Evolutionary conservation across 1,284 basidiomycete genomes (phyloP), one percentile per base, ranked within the genome.

Genomic region (Apiotrichum domesticum): DNA sequence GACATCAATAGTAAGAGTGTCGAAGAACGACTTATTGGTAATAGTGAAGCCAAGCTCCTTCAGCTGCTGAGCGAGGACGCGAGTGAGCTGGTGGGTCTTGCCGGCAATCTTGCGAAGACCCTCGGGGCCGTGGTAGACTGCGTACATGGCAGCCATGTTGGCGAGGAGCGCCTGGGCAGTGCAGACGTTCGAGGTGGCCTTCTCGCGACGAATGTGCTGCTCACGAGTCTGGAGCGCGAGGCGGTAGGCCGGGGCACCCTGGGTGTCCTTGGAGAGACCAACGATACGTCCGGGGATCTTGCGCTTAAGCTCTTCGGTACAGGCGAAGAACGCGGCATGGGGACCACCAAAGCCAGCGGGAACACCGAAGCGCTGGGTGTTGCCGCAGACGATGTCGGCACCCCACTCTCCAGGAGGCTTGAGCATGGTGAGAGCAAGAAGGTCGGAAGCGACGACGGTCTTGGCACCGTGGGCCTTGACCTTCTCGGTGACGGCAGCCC

Each of bases 381-480:
- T 98, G 45, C 95, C 95, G 53, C 95, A 80, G 3, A 93, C 94
- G 63, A 98, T 87, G 75, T 98, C 95, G 39, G 93, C 94, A 50
- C 95, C 95, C 91, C 95, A 98, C 80, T 98, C 95, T 57, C 95
- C 95, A 10, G 95, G 95, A 32, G 95, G 91, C 71, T 90, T 92
- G 66, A 98, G 82, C 82, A 93, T 84, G 7, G 94, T 93, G 69
- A 98, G 80, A 2, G 95, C 91, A 35, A 98, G 81, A 50, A 98
- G 83, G 77, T 98, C 95, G 11, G 91, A 91, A 10, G 92, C 92
- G 63, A 87, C 90, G 29, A 88, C 83, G 52, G 95, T 83, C 61
- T 97, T 82, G 45, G 83, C 92, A 41, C 88, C 88, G 15, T 80
- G 70, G n/a, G 80, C 78, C 74, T 98, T 94, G 39, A 88, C 83